Conservation (phyloP, 257 asterid genomes). For the Echium plantagineum region DNA sequence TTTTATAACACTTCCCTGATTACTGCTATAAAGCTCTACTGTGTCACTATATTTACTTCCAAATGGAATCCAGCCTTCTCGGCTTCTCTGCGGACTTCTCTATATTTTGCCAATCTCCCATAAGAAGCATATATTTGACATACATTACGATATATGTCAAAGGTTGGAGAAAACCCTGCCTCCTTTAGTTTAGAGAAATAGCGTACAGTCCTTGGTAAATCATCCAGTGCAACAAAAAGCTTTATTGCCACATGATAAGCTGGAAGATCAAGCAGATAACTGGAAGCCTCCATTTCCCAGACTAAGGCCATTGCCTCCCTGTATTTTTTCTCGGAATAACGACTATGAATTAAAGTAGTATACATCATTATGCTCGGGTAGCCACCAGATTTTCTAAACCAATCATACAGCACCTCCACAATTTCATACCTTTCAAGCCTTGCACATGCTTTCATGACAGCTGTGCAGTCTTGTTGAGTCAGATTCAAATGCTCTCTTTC, state of each 20-base stretch:
- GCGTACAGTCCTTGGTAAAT: constrained; percentile 46
- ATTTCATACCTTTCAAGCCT: constrained; percentile 47
- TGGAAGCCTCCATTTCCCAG: constrained; percentile 79
- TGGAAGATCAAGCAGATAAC: constrained; percentile 67
- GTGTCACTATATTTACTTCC: constrained; percentile 18
- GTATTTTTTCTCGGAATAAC: constrained; percentile 36
- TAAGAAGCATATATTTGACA: constrained; percentile 34
- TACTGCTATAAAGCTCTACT: constrained; percentile 5
- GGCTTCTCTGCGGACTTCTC: constrained; percentile 59
- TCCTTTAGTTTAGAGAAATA: constrained; percentile 66
- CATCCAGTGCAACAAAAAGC: constrained; percentile 64
- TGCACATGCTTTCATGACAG: constrained; percentile 58
- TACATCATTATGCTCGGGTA: constrained; percentile 63
- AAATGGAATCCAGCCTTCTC: constrained; percentile 63
- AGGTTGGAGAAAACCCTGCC: constrained; percentile 54
- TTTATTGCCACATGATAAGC: constrained; percentile 63
- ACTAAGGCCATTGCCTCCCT: constrained; percentile 64
- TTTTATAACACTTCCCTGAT: not conserved
- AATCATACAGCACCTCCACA: constrained; percentile 57
- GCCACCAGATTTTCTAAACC: constrained; percentile 49
- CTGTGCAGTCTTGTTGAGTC: constrained; percentile 58
- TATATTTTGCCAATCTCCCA: constrained; percentile 64
- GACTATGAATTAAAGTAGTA: constrained; percentile 61
- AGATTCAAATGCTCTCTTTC: constrained; percentile 53
- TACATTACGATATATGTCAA: constrained; percentile 43